Evolutionary conservation across 2,329 filamentous ascomycete species (phyloP), one percentile per base, ranked within the genome.

Genomic region (Botrytis porri): DNA sequence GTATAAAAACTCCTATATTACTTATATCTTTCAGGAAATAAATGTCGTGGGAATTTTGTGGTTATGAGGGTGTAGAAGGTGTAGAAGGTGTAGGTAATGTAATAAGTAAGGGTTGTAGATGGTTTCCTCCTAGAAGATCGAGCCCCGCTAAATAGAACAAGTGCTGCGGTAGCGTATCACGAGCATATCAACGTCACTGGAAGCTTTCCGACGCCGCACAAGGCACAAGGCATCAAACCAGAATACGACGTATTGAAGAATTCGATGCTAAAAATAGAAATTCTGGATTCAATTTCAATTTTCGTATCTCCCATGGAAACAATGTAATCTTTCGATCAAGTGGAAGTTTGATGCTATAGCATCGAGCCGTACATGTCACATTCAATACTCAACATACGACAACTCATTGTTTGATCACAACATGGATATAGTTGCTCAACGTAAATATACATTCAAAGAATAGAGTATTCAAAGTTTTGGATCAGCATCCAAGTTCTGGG

Each of bases 381-480:
- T 39, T 20, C 16, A 63, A 8, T n/a, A 29, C n/a, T 18, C 48
- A 54, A 9, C 14, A 29, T 29, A 54, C 14, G 51, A 29, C 14
- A 8, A 29, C n/a, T 57, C 51, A 57, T 18, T 29, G 51, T 29
- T 61, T 61, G 32, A 29, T 41, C 35, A 51, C 32, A 51, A 6
- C 51, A 54, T 54, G 12, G 1, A 66, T 51, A 39, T 37, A 18
- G 1, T 32, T 41, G 45, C 48, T 57, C 35, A 32, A 41, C 6
- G 25, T 29, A 29, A 22, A 57, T 57, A 57, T 67, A 67, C 65
- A 45, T 64, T 29, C 29, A 64, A 51, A 32, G 32, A 39, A 70
- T 70, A 25, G 41, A 39, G 54, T 70, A 70, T 70, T 70, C 69
- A 70, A 70, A 64, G 59, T 64, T 41, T 67, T 64, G 69, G 69